A percentile compares a stretch with the other conserved stretches of the same genome.
These are phyloP conservation scores for Letharia columbiana DNA, from an alignment of 495 filamentous ascomycete genomes.

Conservation along the genomic window DNA sequence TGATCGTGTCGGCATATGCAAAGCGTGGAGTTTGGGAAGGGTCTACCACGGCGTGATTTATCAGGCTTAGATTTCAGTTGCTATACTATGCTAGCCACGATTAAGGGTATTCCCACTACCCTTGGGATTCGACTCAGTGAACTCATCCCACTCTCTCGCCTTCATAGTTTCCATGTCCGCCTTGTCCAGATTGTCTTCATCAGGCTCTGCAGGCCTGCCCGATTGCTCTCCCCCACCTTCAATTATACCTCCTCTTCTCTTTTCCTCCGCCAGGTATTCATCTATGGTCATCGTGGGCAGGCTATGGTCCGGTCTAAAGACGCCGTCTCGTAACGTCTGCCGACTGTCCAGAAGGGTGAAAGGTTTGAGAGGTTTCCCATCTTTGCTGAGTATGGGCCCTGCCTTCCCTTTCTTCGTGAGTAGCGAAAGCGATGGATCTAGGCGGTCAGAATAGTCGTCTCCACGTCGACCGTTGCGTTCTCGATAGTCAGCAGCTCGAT, in stretches of 20 bases:
- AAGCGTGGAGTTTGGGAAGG: slow-evolving; percentile 17
- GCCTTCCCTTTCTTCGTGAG: slow-evolving; percentile 43
- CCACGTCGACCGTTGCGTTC: slow-evolving; percentile 31
- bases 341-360: slow-evolving; percentile 79
- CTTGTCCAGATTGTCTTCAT: slow-evolving; percentile 82
- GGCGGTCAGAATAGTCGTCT: slow-evolving; percentile 61
- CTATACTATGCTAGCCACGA: slow-evolving; percentile 47
- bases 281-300: slow-evolving; percentile 97
- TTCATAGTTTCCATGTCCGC: slow-evolving; percentile 88
- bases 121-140: slow-evolving; percentile 77
- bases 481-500: slow-evolving; percentile 36
- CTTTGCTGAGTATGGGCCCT: slow-evolving; percentile 70
- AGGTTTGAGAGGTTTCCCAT: slow-evolving; percentile 82
- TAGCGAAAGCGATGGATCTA: slow-evolving; percentile 56
- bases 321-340: slow-evolving; percentile 67
- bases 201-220: slow-evolving; percentile 56
- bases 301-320: slow-evolving; percentile 86
- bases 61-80: not conserved
- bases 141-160: slow-evolving; percentile 93
- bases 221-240: slow-evolving; percentile 83
- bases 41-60: no score
- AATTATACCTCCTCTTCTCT: slow-evolving; percentile 76
- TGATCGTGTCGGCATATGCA: not conserved
- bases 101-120: slow-evolving; percentile 84
- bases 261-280: slow-evolving; percentile 92